These are phyloP conservation scores for Fagopyrum homotropicum DNA, from an alignment of 148 eudicot species.

Conservation along the genomic window DNA sequence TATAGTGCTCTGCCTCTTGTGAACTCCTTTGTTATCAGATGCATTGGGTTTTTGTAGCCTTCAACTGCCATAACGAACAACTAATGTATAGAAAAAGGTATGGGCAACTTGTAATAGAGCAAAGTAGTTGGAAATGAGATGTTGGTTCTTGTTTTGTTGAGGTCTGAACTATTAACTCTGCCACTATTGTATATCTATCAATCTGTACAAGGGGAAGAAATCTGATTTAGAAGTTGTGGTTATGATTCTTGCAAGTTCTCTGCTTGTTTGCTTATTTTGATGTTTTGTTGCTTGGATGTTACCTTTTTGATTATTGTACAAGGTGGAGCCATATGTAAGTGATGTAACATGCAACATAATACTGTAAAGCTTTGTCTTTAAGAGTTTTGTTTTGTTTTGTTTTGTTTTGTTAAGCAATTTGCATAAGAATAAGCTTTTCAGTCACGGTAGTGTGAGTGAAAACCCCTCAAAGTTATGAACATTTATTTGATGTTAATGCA, in stretches of 20 bases:
- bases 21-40: conserved; percentile 6
- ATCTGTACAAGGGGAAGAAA: background rate
- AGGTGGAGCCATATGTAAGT: background rate
- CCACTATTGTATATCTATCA: background rate
- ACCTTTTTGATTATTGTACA: background rate
- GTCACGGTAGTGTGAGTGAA: too few relatives aligned
- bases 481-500: background rate
- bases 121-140: background rate
- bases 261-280: background rate
- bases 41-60: conserved; percentile 11
- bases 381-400: background rate
- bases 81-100: background rate
- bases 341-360: background rate
- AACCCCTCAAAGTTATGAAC: background rate
- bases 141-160: background rate
- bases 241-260: background rate
- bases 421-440: too few relatives aligned
- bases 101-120: background rate
- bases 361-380: background rate
- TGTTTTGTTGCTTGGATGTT: background rate
- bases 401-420: too few relatives aligned
- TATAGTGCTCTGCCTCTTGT: background rate
- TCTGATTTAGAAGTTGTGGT: background rate
- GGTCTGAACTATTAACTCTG: background rate
- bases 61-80: background rate